These are phyloP conservation scores for Ophiobolus disseminans DNA, from an alignment of 2,329 filamentous ascomycete species.

Conservation along the genomic window DNA sequence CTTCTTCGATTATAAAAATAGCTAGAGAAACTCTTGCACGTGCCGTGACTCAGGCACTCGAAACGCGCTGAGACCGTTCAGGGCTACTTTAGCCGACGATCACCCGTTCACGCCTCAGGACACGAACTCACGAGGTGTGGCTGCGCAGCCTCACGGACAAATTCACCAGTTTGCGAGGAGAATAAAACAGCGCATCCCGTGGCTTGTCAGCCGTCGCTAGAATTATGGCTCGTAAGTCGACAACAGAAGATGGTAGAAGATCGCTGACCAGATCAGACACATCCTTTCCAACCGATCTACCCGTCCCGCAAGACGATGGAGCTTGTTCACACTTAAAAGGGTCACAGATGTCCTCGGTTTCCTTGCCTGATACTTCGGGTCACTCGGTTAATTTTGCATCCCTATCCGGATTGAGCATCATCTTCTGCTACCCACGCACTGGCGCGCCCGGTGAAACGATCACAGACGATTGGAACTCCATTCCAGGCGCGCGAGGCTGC, in stretches of 20 bases:
- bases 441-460: constrained; percentile 50
- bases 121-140: constrained; percentile 1
- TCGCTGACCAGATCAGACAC: constrained; percentile 27
- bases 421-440: constrained; percentile 54
- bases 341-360: constrained; percentile 36
- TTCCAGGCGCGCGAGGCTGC: constrained; percentile 54
- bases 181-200: too few species aligned
- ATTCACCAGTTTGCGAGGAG: too few species aligned
- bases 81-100: not conserved
- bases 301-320: constrained; percentile 51
- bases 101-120: not conserved
- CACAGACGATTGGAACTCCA: constrained; percentile 52
- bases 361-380: constrained; percentile 44
- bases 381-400: constrained; percentile 38
- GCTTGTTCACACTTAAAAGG: constrained; percentile 48
- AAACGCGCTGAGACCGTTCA: not conserved
- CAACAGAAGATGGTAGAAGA: constrained; percentile 5
- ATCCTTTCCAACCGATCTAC: constrained; percentile 45
- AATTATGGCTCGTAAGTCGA: constrained; percentile 29
- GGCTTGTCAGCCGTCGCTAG: too few species aligned
- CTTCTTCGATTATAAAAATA: too few species aligned
- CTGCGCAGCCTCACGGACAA: too few species aligned
- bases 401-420: constrained; percentile 47
- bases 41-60: too few species aligned
- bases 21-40: too few species aligned